Evolutionary conservation across 176 grass and related monocot species (phyloP).

Genomic region (Tillandsia leiboldiana): DNA sequence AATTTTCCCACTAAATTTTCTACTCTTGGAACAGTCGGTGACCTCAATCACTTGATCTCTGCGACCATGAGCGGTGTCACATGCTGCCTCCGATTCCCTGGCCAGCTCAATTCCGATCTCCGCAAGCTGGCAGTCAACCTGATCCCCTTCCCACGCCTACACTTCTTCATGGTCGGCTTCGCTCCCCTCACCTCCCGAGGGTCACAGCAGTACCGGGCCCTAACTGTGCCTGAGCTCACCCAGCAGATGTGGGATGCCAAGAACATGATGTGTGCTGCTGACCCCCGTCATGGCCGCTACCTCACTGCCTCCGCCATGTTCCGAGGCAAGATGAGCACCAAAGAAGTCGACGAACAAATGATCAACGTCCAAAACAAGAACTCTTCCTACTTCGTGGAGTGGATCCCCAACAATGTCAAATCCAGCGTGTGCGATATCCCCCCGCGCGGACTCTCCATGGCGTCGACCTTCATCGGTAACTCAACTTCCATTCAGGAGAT

Average conservation of each 20-base stretch:
- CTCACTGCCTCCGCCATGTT: conserved; percentile 85
- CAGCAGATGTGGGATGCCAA: conserved; percentile 97
- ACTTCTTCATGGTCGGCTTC: conserved; percentile 93
- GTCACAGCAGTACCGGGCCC: conserved; percentile 75
- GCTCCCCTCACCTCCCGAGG: conserved; percentile 84
- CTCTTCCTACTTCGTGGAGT: conserved; percentile 78
- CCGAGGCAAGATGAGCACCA: conserved; percentile 84
- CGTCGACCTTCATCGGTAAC: conserved; percentile 82
- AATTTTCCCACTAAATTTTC: not conserved
- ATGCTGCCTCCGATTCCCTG: conserved; percentile 86
- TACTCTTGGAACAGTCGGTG: conserved; percentile 46
- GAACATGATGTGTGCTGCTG: conserved; percentile 89
- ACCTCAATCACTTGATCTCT: conserved; percentile 80
- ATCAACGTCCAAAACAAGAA: conserved; percentile 97
- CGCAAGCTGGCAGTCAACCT: conserved; percentile 84
- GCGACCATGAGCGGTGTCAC: conserved; percentile 89
- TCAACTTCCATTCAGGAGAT: conserved; percentile 90
- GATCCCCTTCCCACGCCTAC: conserved; percentile 80
- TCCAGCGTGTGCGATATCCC: conserved; percentile 81
- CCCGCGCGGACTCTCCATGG: conserved; percentile 61
- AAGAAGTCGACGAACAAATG: conserved; percentile 80
- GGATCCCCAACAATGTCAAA: conserved; percentile 90
- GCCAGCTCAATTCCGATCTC: conserved; percentile 83
- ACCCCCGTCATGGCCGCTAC: conserved; percentile 66
- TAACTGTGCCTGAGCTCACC: conserved; percentile 82